Base-by-base conservation (phyloP, 495 filamentous ascomycete genomes). In the Xylaria telfairii region DNA sequence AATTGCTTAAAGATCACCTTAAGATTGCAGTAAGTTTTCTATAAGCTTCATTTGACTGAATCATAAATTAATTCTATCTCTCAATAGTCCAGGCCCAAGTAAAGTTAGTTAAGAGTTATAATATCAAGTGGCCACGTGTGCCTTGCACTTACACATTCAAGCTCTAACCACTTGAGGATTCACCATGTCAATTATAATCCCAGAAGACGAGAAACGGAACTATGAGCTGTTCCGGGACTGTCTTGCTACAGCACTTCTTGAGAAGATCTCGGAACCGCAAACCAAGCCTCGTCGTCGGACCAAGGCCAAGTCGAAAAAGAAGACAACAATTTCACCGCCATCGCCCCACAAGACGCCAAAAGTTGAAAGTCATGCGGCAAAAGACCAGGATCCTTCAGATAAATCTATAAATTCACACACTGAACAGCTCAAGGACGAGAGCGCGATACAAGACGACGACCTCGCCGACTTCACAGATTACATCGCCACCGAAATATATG, bases 401-500 rank as follows among this genome's bases (percentile, higher is more conserved):
- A 37, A 21, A n/a, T 42, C 7, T 12, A 63, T 10, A 8, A 21
- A 56, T 13, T 49, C 9, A 41, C 39, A 59, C 3, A 32, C 17
- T 5, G 70, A 75, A 65, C 73, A 74, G 65, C 44, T 77, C 67
- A 72, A 74, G 17, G 9, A 41, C 17, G 73, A 71, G 74, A 42
- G 32, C 24, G 15, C 34, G 12, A 19, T 54, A 9, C 44, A 49
- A 51, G 87, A 88, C 10, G 90, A 90, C 68, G 93, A 94, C 61
- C 80, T 95, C 34, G 86, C 84, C 54, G 93, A 95, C 7, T 96
- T 95, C 77, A 88, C 81, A 21, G 77, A 93, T 85, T 95, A 94
- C 84, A 85, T 95, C 68, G 89, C 92, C 15, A 77, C 81, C 32
- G 87, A 92, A 76, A 87, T 89, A 69, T 97, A 93, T 83, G 72